These are phyloP conservation scores for Boletus speciosus DNA, from an alignment of 768 basidiomycete genomes.

Conservation along the genomic window DNA sequence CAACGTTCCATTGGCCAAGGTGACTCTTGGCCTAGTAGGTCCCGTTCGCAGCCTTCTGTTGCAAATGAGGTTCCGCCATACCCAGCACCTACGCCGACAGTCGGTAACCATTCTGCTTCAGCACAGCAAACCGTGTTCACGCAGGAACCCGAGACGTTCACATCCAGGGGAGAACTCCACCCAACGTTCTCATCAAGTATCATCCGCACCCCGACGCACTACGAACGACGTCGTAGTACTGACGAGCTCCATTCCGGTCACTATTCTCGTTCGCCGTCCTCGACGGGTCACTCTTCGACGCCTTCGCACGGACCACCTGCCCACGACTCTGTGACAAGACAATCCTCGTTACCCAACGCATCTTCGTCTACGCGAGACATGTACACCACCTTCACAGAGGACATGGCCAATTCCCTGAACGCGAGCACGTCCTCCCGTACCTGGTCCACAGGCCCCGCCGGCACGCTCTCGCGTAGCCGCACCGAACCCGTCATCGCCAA, in stretches of 20 bases:
- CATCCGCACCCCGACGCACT: conserved; percentile 66
- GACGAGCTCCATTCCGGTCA: conserved; percentile 21
- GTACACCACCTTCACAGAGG: conserved; percentile 26
- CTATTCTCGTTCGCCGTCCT: conserved; percentile 26
- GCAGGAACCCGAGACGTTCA: conserved; percentile 45
- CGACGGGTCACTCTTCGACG: conserved; percentile 10
- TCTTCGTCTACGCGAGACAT: conserved; percentile 19
- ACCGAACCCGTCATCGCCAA: conserved; percentile 28
- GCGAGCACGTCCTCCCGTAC: conserved; percentile 17
- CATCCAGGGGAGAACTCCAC: conserved; percentile 48
- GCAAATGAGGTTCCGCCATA: conserved; percentile 23
- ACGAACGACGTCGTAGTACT: conserved; percentile 31
- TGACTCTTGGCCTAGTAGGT: conserved; percentile 19
- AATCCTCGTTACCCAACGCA: conserved; percentile 25
- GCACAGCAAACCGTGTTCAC: conserved; percentile 14
- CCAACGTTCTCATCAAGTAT: conserved; percentile 69
- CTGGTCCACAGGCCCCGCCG: conserved; percentile 6
- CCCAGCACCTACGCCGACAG: conserved; percentile 28
- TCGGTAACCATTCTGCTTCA: conserved; percentile 11
- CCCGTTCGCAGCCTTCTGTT: conserved; percentile 22
- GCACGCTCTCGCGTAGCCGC: conserved; percentile 25
- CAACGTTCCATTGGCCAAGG: conserved; percentile 13
- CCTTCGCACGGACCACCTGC: conserved; percentile 18
- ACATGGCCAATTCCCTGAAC: conserved; percentile 19
- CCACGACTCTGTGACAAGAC: conserved; percentile 22